These are phyloP conservation scores for Panellus pusillus DNA, from an alignment of 768 basidiomycete genomes.

Conservation along the genomic window DNA sequence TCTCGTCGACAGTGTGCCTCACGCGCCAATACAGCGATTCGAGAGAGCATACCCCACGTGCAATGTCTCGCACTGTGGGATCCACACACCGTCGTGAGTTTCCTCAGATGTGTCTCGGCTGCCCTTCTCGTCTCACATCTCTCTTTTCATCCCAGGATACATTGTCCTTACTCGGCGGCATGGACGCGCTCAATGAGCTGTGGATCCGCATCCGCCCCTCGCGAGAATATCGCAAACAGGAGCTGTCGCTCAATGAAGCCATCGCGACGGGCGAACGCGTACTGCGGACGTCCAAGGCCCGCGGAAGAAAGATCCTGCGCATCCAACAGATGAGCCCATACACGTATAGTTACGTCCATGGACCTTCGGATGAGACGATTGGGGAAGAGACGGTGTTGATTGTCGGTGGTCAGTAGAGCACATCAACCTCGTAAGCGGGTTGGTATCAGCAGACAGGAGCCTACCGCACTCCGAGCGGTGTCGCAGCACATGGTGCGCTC, in stretches of 20 bases:
- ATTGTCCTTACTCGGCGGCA: not conserved
- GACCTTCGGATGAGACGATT: too few species aligned
- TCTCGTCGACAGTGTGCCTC: too few species aligned
- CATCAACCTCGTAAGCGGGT: too few species aligned
- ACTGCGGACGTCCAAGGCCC: not conserved
- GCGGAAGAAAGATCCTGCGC: not conserved
- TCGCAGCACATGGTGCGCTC: too few species aligned
- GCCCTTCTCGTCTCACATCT: not conserved
- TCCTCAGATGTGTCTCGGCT: not conserved
- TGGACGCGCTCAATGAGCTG: conserved; percentile 5
- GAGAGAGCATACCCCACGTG: not conserved
- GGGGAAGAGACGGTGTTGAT: too few species aligned
- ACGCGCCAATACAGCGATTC: not conserved
- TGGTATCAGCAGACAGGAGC: too few species aligned
- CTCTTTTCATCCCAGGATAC: not conserved
- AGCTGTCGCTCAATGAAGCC: not conserved
- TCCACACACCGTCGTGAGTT: too few species aligned
- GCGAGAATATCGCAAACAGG: too few species aligned
- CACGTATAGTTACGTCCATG: too few species aligned
- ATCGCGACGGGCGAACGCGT: not conserved
- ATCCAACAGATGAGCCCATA: not conserved
- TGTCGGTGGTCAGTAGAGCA: too few species aligned
- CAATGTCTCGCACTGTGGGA: not conserved
- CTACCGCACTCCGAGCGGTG: too few species aligned
- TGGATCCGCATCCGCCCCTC: not conserved